Conservation (phyloP, 2,329 filamentous ascomycete species). For the Penicillium sp. region DNA sequence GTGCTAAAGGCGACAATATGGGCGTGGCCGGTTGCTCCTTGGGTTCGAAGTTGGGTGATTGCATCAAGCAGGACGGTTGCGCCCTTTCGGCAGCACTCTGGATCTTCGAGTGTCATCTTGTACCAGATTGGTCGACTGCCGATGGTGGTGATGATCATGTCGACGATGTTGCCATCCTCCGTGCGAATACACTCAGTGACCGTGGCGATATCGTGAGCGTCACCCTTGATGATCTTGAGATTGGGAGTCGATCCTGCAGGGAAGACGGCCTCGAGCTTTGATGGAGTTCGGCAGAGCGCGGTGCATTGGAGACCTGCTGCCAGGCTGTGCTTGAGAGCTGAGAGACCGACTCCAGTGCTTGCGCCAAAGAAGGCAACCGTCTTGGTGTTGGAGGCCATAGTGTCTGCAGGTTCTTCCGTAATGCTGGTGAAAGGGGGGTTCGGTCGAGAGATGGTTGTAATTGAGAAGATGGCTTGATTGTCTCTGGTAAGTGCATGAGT, state of each 20-base stretch:
- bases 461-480: neutral
- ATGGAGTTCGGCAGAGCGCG: constrained; percentile 52
- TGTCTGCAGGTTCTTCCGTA: neutral
- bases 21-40: constrained; percentile 25
- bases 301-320: constrained; percentile 47
- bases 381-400: constrained; percentile 17
- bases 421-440: neutral
- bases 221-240: constrained; percentile 53
- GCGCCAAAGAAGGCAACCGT: constrained; percentile 55
- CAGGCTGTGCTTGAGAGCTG: constrained; percentile 48
- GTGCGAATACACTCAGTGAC: constrained; percentile 42
- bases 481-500: neutral
- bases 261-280: constrained; percentile 51
- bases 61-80: constrained; percentile 30
- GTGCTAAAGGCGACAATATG: constrained; percentile 36
- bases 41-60: constrained; percentile 15
- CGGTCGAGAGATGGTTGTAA: neutral
- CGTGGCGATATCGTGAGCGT: constrained; percentile 45
- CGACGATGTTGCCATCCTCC: constrained; percentile 32
- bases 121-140: constrained; percentile 38
- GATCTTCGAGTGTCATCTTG: constrained; percentile 36
- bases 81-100: constrained; percentile 36
- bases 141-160: constrained; percentile 52
- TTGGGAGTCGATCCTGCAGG: constrained; percentile 34
- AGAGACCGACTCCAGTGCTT: constrained; percentile 51